A percentile compares a stretch with the other conserved stretches of the same genome.
phyloP scores from a whole-genome alignment of 2,329 filamentous ascomycete genomes.

The Bipolaris gigantea region DNA sequence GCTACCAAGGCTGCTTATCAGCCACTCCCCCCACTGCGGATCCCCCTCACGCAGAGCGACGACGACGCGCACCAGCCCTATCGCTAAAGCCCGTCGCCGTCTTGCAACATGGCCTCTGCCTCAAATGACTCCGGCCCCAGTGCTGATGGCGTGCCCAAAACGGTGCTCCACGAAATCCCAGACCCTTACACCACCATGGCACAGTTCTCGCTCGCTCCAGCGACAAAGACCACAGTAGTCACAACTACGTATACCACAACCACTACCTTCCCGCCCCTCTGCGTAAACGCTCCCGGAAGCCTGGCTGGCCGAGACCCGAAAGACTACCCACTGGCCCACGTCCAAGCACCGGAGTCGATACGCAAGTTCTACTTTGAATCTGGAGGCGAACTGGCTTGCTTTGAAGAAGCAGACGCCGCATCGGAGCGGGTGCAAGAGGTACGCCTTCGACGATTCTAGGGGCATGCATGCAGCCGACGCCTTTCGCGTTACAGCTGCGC shows the following conservation, averaged over 20 bases:
- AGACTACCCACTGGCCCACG: constrained; percentile 83
- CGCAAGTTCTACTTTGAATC: constrained; percentile 75
- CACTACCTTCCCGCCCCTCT: constrained; percentile 77
- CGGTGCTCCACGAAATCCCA: constrained; percentile 28
- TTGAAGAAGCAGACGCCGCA: constrained; percentile 64
- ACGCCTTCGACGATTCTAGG: constrained; percentile 33
- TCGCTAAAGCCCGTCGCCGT: background rate
- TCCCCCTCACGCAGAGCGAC: background rate
- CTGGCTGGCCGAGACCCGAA: constrained; percentile 78
- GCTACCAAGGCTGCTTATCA: background rate
- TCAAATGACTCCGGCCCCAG: constrained; percentile 27
- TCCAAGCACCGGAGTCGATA: constrained; percentile 78
- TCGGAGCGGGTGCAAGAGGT: constrained; percentile 58
- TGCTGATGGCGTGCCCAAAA: constrained; percentile 31
- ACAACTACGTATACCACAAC: constrained; percentile 92
- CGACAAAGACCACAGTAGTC: constrained; percentile 68
- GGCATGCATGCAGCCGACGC: constrained; percentile 22
- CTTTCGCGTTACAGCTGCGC: constrained; percentile 21
- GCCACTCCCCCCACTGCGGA: background rate
- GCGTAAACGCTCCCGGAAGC: constrained; percentile 72
- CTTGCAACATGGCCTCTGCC: constrained; percentile 36
- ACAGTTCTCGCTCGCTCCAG: constrained; percentile 64
- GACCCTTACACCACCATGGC: constrained; percentile 53
- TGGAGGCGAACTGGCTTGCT: constrained; percentile 62
- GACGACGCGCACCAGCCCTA: background rate